Conservation (phyloP, 2,329 filamentous ascomycete genomes). For the Dactylellina parvicollis region DNA sequence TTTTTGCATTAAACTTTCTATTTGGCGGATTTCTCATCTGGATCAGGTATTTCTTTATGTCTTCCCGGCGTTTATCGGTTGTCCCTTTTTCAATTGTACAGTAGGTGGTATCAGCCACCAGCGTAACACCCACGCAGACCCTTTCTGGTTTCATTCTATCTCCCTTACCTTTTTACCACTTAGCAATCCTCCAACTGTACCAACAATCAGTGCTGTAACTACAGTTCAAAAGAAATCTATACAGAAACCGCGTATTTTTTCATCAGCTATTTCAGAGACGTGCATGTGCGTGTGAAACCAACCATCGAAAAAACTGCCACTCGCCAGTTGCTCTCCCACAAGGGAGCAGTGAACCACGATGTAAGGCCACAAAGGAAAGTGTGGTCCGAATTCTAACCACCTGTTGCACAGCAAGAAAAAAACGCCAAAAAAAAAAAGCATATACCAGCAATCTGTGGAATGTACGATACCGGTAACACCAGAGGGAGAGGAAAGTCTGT, state of each 20-base stretch:
- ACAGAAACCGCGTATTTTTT: too few species aligned
- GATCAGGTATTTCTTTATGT: constrained; percentile 31
- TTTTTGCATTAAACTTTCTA: constrained; percentile 2
- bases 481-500: constrained; percentile 19
- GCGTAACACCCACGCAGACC: not conserved
- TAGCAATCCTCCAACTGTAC: constrained; percentile 20
- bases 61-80: constrained; percentile 27
- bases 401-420: constrained; percentile 2
- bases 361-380: constrained; percentile 10
- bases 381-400: constrained; percentile 27
- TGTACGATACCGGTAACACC: constrained; percentile 31
- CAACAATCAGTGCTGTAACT: constrained; percentile 21
- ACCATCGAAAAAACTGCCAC: too few species aligned
- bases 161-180: not conserved
- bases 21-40: constrained; percentile 22
- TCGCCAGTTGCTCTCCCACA: too few species aligned
- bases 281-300: too few species aligned
- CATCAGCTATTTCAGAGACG: constrained; percentile 4
- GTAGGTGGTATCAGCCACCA: constrained; percentile 25
- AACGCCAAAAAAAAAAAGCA: constrained; percentile 21
- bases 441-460: constrained; percentile 29
- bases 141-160: not conserved
- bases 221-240: constrained; percentile 13
- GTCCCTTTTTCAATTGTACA: constrained; percentile 31
- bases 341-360: too few species aligned